These are phyloP conservation scores for Calonectria pseudoreteaudii DNA, from an alignment of 2,329 filamentous ascomycete species.

Conservation along the genomic window DNA sequence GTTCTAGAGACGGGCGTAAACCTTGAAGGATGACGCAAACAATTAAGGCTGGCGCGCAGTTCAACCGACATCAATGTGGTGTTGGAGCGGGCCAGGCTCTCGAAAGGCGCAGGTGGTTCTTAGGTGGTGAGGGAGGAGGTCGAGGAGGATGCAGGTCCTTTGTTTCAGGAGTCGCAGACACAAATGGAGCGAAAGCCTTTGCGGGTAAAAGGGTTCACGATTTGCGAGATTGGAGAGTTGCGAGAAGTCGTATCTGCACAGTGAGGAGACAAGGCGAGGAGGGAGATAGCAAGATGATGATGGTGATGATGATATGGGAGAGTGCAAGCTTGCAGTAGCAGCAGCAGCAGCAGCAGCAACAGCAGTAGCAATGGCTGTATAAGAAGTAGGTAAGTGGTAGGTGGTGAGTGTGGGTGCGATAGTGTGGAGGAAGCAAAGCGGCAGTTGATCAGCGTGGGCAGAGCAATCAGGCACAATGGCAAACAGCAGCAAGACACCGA, in stretches of 20 bases:
- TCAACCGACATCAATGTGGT: conserved; percentile 71
- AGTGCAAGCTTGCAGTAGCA: background rate
- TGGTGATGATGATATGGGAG: background rate
- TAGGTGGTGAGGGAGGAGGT: background rate
- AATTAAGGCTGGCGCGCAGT: conserved; percentile 66
- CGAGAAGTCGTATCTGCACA: conserved; percentile 1
- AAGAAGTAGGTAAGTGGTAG: background rate
- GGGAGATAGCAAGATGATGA: background rate
- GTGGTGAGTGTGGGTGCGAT: background rate
- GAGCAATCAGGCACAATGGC: conserved; percentile 37
- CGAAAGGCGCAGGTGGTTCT: conserved; percentile 25
- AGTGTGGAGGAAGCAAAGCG: conserved; percentile 15
- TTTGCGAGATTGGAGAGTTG: conserved; percentile 5
- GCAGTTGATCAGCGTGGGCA: conserved; percentile 8
- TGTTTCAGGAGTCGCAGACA: conserved; percentile 5
- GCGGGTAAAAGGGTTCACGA: conserved; percentile 9
- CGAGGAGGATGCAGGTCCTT: conserved; percentile 2
- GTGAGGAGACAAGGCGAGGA: conserved; percentile 17
- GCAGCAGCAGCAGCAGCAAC: background rate
- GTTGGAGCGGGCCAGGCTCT: conserved; percentile 47
- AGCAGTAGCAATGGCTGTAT: background rate
- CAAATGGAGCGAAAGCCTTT: conserved; percentile 13
- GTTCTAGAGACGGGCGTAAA: conserved; percentile 69
- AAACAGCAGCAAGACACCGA: conserved; percentile 40
- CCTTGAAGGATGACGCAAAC: conserved; percentile 66